phyloP scores from a whole-genome alignment of 2,329 filamentous ascomycete species.

The Colletotrichum tabaci region DNA sequence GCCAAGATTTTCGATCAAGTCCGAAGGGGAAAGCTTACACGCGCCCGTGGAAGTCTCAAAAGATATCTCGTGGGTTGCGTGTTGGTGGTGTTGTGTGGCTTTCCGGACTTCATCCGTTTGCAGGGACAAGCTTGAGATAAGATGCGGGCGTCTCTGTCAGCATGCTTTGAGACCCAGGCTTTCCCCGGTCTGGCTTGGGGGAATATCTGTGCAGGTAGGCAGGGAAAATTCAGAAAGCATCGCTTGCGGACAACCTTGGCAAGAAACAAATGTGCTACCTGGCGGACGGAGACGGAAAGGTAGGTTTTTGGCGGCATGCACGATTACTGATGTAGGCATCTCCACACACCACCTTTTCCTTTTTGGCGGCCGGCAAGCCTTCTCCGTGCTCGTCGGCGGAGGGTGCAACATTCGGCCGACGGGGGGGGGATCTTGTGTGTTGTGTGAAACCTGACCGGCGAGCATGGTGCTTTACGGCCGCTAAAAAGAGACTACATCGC shows the following conservation, averaged over 20 bases:
- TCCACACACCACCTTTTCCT: neutral
- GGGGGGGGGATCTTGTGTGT: neutral
- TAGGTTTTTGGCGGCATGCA: conserved; percentile 22
- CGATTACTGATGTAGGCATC: neutral
- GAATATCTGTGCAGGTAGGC: no score
- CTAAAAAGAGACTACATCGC: neutral
- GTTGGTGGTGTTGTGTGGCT: neutral
- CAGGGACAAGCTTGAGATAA: conserved; percentile 7
- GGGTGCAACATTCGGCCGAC: conserved; percentile 33
- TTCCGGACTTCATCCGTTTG: conserved; percentile 37
- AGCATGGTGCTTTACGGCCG: conserved; percentile 14
- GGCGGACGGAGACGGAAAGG: conserved; percentile 16
- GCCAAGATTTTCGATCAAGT: neutral
- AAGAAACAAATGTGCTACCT: conserved; percentile 1
- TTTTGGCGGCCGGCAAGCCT: conserved; percentile 17
- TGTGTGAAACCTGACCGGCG: conserved; percentile 27
- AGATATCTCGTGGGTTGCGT: conserved; percentile 12
- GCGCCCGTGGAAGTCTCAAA: neutral
- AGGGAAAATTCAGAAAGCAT: conserved; percentile 13
- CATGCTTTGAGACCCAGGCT: conserved; percentile 21
- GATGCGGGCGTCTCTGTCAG: conserved; percentile 31
- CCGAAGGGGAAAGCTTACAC: neutral
- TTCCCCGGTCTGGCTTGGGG: conserved; percentile 19
- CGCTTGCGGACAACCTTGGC: conserved; percentile 31
- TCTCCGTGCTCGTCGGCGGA: conserved; percentile 33